These are phyloP conservation scores for Aspergillus uvarum DNA, from an alignment of 2,329 filamentous ascomycete genomes.

Conservation along the genomic window DNA sequence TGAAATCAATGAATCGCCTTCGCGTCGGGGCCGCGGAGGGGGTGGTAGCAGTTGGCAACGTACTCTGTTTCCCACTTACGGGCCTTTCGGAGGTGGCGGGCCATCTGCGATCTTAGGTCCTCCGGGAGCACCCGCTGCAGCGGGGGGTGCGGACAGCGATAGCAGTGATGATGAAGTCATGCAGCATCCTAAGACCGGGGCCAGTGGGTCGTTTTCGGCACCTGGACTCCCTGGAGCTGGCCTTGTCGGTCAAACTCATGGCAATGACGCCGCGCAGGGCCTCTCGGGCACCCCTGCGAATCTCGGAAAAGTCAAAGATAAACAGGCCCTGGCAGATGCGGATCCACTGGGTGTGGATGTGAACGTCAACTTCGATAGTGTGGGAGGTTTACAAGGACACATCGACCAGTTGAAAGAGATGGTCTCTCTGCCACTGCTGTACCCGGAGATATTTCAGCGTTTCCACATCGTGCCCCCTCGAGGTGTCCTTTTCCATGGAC, in stretches of 20 bases:
- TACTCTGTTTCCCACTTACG: conserved; percentile 82
- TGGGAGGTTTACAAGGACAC: conserved; percentile 87
- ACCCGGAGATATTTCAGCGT: conserved; percentile 87
- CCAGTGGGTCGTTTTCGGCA: conserved; percentile 59
- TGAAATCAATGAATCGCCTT: conserved; percentile 65
- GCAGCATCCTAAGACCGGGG: conserved; percentile 60
- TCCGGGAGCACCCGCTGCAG: conserved; percentile 66
- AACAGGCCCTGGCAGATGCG: conserved; percentile 86
- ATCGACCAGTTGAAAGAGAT: conserved; percentile 98
- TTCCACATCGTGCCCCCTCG: conserved; percentile 93
- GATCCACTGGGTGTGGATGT: conserved; percentile 92
- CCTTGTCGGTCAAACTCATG: conserved; percentile 58
- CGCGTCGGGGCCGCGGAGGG: conserved; percentile 65
- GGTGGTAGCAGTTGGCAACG: conserved; percentile 67
- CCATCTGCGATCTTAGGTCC: conserved; percentile 70
- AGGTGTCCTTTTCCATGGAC: conserved; percentile 94
- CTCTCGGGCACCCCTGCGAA: conserved; percentile 69
- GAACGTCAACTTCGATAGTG: conserved; percentile 89
- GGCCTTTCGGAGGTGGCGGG: conserved; percentile 84
- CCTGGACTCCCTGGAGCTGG: conserved; percentile 53
- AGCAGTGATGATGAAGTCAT: conserved; percentile 91
- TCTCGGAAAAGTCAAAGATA: conserved; percentile 90
- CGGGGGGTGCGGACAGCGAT: conserved; percentile 83
- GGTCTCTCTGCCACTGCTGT: conserved; percentile 90
- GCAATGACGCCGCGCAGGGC: conserved; percentile 56